Evolutionary conservation across 352 stramenopile genomes (phyloP).

Genomic region (Globisporangium camurandrum): DNA sequence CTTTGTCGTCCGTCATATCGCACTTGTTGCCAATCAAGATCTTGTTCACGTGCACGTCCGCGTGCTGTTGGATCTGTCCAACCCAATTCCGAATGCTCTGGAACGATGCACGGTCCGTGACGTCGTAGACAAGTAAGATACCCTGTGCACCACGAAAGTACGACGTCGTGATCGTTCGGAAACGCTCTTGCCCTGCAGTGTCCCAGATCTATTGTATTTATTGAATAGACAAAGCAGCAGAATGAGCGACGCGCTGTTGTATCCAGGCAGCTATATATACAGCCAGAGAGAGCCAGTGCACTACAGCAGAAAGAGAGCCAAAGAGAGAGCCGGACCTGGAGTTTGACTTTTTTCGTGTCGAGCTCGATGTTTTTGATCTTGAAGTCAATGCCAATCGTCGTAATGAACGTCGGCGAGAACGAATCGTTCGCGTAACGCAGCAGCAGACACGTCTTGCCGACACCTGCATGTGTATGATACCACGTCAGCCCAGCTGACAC

Average conservation of each 20-base stretch:
- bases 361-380: conserved; percentile 92
- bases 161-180: conserved; percentile 98
- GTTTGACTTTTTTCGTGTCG: conserved; percentile 97
- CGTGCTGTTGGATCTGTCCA: conserved; percentile 96
- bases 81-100: conserved; percentile 98
- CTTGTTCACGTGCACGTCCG: conserved; percentile 99
- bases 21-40: conserved; percentile 99
- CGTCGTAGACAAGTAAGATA: conserved; percentile 98
- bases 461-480: conserved; percentile 34
- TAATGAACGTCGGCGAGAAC: conserved; percentile 89
- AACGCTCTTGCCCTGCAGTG: conserved; percentile 97
- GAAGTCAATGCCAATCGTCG: conserved; percentile 87
- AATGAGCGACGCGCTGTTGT: not conserved
- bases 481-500: too few species aligned
- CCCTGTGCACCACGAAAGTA: conserved; percentile 99
- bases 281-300: too few species aligned
- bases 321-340: conserved; percentile 53
- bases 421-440: conserved; percentile 87
- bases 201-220: conserved; percentile 89
- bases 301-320: too few species aligned
- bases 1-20: conserved; percentile 97
- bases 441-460: conserved; percentile 86
- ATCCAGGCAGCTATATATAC: too few species aligned
- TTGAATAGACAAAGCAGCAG: not conserved
- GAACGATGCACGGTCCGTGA: conserved; percentile 96